A percentile compares a stretch with the other conserved stretches of the same genome.
Evolutionary conservation across 2,329 filamentous ascomycete species (phyloP).

Genomic region (Sarocladiaceae sp.): DNA sequence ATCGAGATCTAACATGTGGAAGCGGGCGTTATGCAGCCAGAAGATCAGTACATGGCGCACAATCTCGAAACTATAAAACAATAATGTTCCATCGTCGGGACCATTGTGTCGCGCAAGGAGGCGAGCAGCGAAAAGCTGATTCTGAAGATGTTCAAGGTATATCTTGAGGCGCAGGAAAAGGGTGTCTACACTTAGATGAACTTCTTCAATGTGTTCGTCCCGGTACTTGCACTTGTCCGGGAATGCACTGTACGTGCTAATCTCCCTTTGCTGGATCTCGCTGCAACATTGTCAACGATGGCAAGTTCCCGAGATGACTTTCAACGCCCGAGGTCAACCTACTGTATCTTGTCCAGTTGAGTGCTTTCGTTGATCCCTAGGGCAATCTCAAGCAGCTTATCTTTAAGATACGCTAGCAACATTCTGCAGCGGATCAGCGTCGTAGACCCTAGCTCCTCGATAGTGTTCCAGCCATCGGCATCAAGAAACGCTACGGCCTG

Average conservation of each 20-base stretch:
- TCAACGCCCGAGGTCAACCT: background rate
- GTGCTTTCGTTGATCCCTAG: constrained; percentile 19
- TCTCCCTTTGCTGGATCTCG: constrained; percentile 20
- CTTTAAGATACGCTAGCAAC: constrained; percentile 19
- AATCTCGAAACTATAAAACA: constrained; percentile 41
- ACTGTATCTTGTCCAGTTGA: too few relatives aligned
- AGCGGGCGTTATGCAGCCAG: constrained; percentile 40
- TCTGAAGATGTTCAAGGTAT: constrained; percentile 46
- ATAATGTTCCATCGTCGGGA: constrained; percentile 29
- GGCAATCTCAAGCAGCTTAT: constrained; percentile 25
- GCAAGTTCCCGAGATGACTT: background rate
- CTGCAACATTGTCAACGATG: background rate
- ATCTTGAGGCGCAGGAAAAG: constrained; percentile 40
- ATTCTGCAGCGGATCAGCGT: constrained; percentile 23
- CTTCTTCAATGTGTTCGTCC: constrained; percentile 41
- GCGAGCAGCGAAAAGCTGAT: constrained; percentile 53
- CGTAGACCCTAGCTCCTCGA: constrained; percentile 22
- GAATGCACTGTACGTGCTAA: constrained; percentile 38
- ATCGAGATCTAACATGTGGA: constrained; percentile 33
- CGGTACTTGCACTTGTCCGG: constrained; percentile 45
- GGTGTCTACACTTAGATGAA: constrained; percentile 33
- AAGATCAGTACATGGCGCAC: constrained; percentile 38
- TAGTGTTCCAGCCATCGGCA: constrained; percentile 33
- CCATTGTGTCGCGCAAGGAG: constrained; percentile 21
- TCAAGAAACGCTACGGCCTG: constrained; percentile 30